phyloP scores from a whole-genome alignment of 768 basidiomycete species.

The Kwoniella heveanensis region DNA sequence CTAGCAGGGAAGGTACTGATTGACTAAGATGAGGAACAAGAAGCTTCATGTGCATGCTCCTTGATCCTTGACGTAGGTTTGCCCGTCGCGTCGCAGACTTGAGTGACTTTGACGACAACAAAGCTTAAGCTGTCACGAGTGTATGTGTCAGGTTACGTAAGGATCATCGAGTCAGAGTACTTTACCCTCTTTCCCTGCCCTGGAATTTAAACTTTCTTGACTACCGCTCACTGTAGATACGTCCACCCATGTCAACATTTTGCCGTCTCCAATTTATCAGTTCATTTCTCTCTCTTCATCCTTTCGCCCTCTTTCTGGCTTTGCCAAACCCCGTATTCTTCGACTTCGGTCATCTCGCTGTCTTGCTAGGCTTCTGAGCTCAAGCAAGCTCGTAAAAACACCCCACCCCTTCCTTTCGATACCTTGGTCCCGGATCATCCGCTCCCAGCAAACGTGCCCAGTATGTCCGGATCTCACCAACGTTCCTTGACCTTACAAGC shows the following conservation, averaged over 20 bases:
- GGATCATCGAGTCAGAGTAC: background rate
- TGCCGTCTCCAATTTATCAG: no score
- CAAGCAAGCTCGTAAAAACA: constrained; percentile 1
- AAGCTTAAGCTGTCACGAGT: no score
- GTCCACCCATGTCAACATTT: no score
- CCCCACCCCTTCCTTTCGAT: background rate
- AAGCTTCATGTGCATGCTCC: no score
- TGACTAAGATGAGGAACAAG: no score
- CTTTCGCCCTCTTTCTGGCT: constrained; percentile 1
- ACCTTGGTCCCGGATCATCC: background rate
- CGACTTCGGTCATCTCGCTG: background rate
- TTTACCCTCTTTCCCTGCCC: background rate
- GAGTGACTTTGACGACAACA: no score
- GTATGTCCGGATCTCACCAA: background rate
- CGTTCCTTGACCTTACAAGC: no score
- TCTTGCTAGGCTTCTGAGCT: background rate
- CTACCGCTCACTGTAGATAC: no score
- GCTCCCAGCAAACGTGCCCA: background rate
- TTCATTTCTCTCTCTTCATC: background rate
- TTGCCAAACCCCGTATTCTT: background rate
- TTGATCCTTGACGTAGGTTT: no score
- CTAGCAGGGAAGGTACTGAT: no score
- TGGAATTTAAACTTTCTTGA: background rate
- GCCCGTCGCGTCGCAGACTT: no score
- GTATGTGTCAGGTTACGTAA: background rate